phyloP scores from a whole-genome alignment of 352 stramenopile genomes.

The Globisporangium yorkense region DNA sequence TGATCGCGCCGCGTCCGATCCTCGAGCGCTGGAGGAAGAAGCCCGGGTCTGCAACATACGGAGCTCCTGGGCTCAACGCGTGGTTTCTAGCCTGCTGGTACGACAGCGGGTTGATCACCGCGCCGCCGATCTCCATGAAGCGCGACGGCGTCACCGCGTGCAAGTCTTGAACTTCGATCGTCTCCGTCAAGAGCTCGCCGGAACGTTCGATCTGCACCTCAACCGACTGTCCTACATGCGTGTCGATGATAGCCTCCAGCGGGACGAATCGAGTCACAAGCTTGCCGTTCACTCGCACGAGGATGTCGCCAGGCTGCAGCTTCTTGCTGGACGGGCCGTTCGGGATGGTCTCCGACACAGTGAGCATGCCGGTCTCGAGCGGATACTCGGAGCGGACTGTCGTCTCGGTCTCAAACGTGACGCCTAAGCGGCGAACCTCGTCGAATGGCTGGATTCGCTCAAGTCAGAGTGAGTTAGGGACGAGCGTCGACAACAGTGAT shows the following conservation, averaged over 20 bases:
- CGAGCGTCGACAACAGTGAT: too few species aligned
- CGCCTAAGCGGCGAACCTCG: constrained; percentile 81
- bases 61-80: constrained; percentile 50
- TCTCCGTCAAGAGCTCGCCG: constrained; percentile 51
- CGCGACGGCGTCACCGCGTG: constrained; percentile 78
- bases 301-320: constrained; percentile 86
- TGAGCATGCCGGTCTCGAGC: constrained; percentile 88
- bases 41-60: constrained; percentile 83
- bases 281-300: constrained; percentile 78
- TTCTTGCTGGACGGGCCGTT: constrained; percentile 69
- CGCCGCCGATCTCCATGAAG: constrained; percentile 85
- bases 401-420: constrained; percentile 69
- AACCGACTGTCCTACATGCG: constrained; percentile 61
- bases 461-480: not conserved
- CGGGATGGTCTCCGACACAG: constrained; percentile 83
- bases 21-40: constrained; percentile 89
- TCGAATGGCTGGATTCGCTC: constrained; percentile 62
- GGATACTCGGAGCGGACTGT: constrained; percentile 74
- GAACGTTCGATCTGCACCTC: constrained; percentile 81
- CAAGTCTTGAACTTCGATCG: constrained; percentile 77
- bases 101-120: constrained; percentile 86
- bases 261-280: constrained; percentile 86
- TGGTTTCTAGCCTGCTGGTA: constrained; percentile 89
- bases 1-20: constrained; percentile 78
- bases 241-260: constrained; percentile 78